These are phyloP conservation scores for Daldinia grandis DNA, from an alignment of 495 filamentous ascomycete genomes.

Conservation along the genomic window DNA sequence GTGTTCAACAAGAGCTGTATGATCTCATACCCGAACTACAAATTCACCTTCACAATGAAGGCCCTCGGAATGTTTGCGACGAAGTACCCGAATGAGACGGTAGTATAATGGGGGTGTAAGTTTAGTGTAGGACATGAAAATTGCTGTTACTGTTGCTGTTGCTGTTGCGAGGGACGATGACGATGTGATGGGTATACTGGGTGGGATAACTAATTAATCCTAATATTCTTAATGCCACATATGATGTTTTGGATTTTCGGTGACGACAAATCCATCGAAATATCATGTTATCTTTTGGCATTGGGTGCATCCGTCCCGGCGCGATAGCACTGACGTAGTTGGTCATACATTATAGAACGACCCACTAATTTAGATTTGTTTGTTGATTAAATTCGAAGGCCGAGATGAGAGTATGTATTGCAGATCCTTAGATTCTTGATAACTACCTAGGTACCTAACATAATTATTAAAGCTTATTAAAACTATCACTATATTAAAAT, in stretches of 20 bases:
- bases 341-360: slow-evolving; percentile 3
- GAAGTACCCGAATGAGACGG: slow-evolving; percentile 72
- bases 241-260: slow-evolving; percentile 15
- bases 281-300: background rate
- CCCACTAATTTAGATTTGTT: background rate
- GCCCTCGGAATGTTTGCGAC: slow-evolving; percentile 88
- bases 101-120: slow-evolving; percentile 42
- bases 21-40: slow-evolving; percentile 99
- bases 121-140: background rate
- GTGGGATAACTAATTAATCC: slow-evolving; percentile 5
- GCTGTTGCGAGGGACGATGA: background rate
- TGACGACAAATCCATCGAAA: background rate
- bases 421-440: background rate
- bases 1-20: slow-evolving; percentile 99
- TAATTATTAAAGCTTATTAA: too few relatives aligned
- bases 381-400: background rate
- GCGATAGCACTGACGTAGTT: slow-evolving; percentile 18
- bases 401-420: background rate
- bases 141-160: background rate
- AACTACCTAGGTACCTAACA: too few relatives aligned
- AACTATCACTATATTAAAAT: too few relatives aligned
- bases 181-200: background rate
- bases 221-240: slow-evolving; percentile 30
- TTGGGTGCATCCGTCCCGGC: background rate
- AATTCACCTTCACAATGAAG: slow-evolving; percentile 94